Base-by-base conservation (phyloP, 257 asterid species). In the Solanum sparsipilum region DNA sequence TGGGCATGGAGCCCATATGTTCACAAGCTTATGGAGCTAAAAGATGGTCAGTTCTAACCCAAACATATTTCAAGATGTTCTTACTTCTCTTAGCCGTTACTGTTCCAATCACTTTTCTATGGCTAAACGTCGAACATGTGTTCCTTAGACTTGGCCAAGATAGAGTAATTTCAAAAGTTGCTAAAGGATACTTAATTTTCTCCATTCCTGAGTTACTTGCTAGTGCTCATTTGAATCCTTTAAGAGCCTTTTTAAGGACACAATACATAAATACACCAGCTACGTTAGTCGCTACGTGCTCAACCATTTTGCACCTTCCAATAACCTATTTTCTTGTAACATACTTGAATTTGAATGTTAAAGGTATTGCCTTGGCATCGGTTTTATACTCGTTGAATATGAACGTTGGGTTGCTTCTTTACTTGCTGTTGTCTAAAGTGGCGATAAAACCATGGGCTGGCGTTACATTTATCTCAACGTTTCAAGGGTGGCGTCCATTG, bases 1-100 rank as follows among this genome's bases (percentile, higher is more conserved):
- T 93, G 38, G 98, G 97, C 10, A 95, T 95, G 98, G 98, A 95
- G 52, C 98, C 98, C 52, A 94, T 95, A 52, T 95, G 98, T 90
- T 94, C 93, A 92, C 98, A 94, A 52, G 98, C 98, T 86, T 95
- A 84, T 39, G 98, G 98, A 0, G 98, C 98, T 73, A 91, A 91
- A 16, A 91, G 95, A 13, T 91, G 94, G 92, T 88, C 93, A 4
- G 75, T 95, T 46, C 90, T 95, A 38, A 86, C 88, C 91, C 98
- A 95, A 32, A 94, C 97, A 2, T 95, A 93, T 87, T 86, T 93
- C 63, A 93, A 92, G 68, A 94, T 95, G n/a, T 90, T 94, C 35
- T 35, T 95, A 83, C 97, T 95, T 88, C 95, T 94, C 87, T 91
- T 94, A 46, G 9, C 92, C 9, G 91, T 94, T 31, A 92, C 96